Percentiles rank a stretch among this genome's conserved stretches.
These are phyloP conservation scores for Cryptomeria japonica DNA, from an alignment of 75 land plant species.

Conservation along the genomic window DNA sequence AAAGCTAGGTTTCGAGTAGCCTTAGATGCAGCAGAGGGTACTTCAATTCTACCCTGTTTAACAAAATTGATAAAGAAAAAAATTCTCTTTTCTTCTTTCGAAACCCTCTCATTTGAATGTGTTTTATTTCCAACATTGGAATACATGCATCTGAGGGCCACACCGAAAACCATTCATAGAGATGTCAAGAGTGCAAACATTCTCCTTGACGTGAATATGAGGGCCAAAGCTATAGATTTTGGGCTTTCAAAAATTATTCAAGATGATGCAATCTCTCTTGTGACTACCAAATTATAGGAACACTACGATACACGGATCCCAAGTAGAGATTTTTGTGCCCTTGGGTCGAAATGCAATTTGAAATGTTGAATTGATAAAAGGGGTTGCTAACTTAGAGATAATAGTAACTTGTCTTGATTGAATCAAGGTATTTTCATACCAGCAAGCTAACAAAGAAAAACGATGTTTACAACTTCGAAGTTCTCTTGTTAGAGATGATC, in stretches of 20 bases:
- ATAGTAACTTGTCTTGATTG: background rate
- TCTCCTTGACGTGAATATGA: conserved; percentile 43
- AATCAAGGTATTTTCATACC: background rate
- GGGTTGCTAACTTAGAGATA: background rate
- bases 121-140: conserved; percentile 36
- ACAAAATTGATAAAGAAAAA: background rate
- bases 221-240: conserved; percentile 58
- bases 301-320: conserved; percentile 67
- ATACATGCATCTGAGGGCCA: conserved; percentile 61
- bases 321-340: conserved; percentile 26
- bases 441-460: background rate
- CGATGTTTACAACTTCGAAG: background rate
- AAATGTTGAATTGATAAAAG: background rate
- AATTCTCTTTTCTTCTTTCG: background rate
- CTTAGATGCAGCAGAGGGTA: too few species aligned
- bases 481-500: background rate
- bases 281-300: conserved; percentile 61
- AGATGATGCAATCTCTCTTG: conserved; percentile 37
- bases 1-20: background rate
- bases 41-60: background rate
- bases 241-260: conserved; percentile 53
- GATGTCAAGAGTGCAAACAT: conserved; percentile 64
- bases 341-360: background rate
- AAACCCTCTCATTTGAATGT: background rate
- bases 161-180: conserved; percentile 65